phyloP scores from a whole-genome alignment of 2,329 filamentous ascomycete species.

The Pleoardoris graminearum region DNA sequence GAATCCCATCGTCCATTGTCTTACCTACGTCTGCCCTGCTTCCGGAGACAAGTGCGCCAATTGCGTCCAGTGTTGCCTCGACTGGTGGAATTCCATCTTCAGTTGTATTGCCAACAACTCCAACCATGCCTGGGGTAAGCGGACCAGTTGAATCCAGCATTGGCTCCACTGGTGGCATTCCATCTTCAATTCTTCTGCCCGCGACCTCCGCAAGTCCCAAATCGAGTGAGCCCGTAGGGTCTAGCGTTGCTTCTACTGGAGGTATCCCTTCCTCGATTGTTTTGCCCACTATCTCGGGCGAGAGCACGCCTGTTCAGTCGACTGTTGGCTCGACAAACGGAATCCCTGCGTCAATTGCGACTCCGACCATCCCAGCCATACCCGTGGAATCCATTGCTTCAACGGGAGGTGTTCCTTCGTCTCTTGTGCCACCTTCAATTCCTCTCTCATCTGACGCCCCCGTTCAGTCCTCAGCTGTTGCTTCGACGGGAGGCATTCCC shows the following conservation, averaged over 20 bases:
- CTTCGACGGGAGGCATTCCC: conserved; percentile 14
- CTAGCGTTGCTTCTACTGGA: conserved; percentile 3
- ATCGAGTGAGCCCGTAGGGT: not conserved
- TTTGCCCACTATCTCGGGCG: conserved; percentile 15
- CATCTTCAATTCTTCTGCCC: conserved; percentile 19
- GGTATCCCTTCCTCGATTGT: conserved; percentile 18
- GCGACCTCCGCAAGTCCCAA: conserved; percentile 8
- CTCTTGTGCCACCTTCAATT: not conserved
- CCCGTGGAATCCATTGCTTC: not conserved
- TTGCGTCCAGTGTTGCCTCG: conserved; percentile 4
- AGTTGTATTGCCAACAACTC: not conserved
- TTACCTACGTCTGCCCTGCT: not conserved
- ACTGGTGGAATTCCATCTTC: conserved; percentile 5
- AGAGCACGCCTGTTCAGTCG: not conserved
- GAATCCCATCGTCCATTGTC: not conserved
- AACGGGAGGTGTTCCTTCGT: not conserved
- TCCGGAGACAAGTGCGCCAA: not conserved
- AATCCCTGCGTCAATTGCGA: conserved; percentile 7
- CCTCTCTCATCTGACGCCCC: not conserved
- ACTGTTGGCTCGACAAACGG: conserved; percentile 6
- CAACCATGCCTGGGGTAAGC: not conserved
- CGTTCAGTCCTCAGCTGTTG: conserved; percentile 4
- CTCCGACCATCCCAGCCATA: not conserved
- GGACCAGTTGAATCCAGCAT: not conserved
- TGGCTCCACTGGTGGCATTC: conserved; percentile 12